These are phyloP conservation scores for Amanita jacksonii DNA, from an alignment of 768 basidiomycete genomes.

Conservation along the genomic window DNA sequence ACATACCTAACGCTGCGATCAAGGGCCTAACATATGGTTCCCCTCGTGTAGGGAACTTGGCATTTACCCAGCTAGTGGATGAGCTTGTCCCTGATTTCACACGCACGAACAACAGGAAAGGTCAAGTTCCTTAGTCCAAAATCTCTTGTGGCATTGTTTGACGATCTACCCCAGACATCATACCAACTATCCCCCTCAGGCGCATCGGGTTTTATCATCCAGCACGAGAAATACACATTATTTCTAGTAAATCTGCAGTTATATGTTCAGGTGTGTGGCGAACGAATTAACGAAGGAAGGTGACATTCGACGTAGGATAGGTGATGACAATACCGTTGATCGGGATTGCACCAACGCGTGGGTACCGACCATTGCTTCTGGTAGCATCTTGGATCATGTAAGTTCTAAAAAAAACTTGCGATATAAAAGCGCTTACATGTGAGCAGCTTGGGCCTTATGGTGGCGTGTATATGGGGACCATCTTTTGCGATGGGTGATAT, in stretches of 20 bases:
- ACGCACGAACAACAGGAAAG: too few relatives aligned
- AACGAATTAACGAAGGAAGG: neutral
- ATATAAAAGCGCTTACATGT: neutral
- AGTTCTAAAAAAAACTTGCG: conserved; percentile 11
- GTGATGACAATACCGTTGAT: conserved; percentile 47
- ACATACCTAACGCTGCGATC: conserved; percentile 33
- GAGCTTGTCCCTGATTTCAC: too few relatives aligned
- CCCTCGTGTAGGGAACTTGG: conserved; percentile 42
- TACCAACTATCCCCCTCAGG: conserved; percentile 51
- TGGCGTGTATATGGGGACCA: conserved; percentile 46
- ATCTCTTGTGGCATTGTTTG: too few relatives aligned
- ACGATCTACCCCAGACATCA: too few relatives aligned
- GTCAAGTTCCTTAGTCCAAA: too few relatives aligned
- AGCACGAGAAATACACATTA: conserved; percentile 48
- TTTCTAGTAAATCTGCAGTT: conserved; percentile 27
- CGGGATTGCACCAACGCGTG: conserved; percentile 41
- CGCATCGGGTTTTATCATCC: conserved; percentile 42
- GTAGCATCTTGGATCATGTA: conserved; percentile 44
- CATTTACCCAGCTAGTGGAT: conserved; percentile 43
- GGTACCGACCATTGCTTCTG: conserved; percentile 43
- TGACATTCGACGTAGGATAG: conserved; percentile 17
- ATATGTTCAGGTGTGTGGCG: conserved; percentile 26
- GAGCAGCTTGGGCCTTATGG: conserved; percentile 38
- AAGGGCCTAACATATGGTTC: conserved; percentile 39
- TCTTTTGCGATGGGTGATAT: too few relatives aligned